Percentiles rank a stretch among this genome's conserved stretches.
phyloP scores from a whole-genome alignment of 2,329 filamentous ascomycete genomes.

The Verticillium alfalfae region DNA sequence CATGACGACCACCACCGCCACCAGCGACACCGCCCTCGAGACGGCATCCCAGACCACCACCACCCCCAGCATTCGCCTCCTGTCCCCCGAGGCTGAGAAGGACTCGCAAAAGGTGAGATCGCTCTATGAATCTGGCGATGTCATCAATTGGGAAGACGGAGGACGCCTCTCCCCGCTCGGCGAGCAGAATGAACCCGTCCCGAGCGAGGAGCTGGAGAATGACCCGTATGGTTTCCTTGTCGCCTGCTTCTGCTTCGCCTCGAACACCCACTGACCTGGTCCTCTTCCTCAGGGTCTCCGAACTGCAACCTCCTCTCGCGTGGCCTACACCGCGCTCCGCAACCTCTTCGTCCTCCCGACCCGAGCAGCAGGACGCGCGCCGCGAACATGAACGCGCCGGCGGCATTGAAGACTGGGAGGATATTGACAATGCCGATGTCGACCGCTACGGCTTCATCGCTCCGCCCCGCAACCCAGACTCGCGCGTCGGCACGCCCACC shows the following conservation, averaged over 20 bases:
- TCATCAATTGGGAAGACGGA: constrained; percentile 47
- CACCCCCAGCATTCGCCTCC: constrained; percentile 44
- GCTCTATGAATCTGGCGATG: constrained; percentile 55
- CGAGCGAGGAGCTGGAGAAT: constrained; percentile 46
- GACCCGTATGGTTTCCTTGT: constrained; percentile 54
- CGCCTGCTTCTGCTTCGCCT: constrained; percentile 7
- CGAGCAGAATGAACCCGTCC: constrained; percentile 42
- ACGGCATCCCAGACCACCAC: constrained; percentile 10
- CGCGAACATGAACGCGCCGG: constrained; percentile 46
- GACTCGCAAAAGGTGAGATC: constrained; percentile 64
- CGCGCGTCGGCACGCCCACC: constrained; percentile 33
- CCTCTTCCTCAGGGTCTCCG: constrained; percentile 17
- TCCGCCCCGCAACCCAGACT: constrained; percentile 31
- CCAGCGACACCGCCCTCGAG: constrained; percentile 11
- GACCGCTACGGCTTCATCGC: constrained; percentile 66
- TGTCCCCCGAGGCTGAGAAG: constrained; percentile 51
- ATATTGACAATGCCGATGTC: constrained; percentile 54
- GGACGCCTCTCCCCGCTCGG: constrained; percentile 37
- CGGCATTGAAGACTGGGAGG: constrained; percentile 63
- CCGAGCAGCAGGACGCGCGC: constrained; percentile 26
- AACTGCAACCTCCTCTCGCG: constrained; percentile 20
- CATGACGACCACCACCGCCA: constrained; percentile 1
- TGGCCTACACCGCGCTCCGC: constrained; percentile 32
- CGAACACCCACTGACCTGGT: constrained; percentile 22
- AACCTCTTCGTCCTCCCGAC: constrained; percentile 38